Evolutionary conservation across 352 stramenopile genomes (phyloP).

Genomic region (Phytophthora vignae): DNA sequence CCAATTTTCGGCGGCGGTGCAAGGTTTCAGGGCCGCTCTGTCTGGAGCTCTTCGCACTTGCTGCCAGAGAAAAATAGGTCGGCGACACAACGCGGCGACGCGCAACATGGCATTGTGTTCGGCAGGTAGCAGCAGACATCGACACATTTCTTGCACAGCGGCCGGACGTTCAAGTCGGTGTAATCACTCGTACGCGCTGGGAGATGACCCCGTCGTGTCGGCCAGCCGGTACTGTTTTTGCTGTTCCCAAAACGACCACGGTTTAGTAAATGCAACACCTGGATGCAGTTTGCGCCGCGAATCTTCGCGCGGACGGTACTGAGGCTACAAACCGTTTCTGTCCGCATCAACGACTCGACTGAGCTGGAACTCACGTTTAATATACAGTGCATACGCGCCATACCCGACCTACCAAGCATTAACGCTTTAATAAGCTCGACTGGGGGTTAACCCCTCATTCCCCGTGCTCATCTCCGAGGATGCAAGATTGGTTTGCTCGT

Average conservation of each 20-base stretch:
- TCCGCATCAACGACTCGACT: background rate
- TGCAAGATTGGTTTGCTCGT: too few species aligned
- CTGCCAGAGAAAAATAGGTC: background rate
- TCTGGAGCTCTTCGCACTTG: constrained; percentile 4
- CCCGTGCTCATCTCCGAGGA: too few species aligned
- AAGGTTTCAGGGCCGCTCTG: background rate
- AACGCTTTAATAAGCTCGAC: too few species aligned
- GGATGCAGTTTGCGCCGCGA: background rate
- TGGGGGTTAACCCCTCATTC: too few species aligned
- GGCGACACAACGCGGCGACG: background rate
- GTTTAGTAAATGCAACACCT: background rate
- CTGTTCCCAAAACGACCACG: background rate
- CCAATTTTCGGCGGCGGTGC: background rate
- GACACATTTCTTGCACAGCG: background rate
- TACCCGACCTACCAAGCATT: background rate
- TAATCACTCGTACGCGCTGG: background rate
- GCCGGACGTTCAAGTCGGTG: background rate
- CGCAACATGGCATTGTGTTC: constrained; percentile 1
- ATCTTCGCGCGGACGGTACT: background rate
- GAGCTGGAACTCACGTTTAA: background rate
- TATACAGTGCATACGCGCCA: background rate
- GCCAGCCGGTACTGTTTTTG: background rate
- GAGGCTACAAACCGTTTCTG: background rate
- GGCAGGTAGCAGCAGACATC: background rate
- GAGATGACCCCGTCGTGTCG: background rate